Percentiles rank a stretch among this genome's conserved stretches.
phyloP scores from a whole-genome alignment of 2,329 filamentous ascomycete species.

The Lachnellula occidentalis region DNA sequence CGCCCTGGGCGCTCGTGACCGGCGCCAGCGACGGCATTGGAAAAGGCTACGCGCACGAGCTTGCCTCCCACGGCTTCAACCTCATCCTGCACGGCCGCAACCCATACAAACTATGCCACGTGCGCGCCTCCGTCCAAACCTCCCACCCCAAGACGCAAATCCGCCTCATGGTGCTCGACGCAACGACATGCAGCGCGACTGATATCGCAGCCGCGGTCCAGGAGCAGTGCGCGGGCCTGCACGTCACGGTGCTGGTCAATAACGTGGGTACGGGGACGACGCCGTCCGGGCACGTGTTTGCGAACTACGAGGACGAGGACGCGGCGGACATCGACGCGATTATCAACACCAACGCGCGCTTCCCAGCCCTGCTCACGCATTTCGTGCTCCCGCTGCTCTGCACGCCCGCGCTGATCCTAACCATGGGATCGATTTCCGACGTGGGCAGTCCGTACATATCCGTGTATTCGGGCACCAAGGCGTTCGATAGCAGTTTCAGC shows the following conservation, averaged over 20 bases:
- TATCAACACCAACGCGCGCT: slow-evolving; percentile 44
- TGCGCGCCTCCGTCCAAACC: neutral
- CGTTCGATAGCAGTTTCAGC: slow-evolving; percentile 39
- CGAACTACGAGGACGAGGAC: slow-evolving; percentile 33
- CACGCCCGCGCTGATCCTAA: slow-evolving; percentile 44
- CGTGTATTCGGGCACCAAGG: slow-evolving; percentile 43
- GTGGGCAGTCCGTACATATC: slow-evolving; percentile 42
- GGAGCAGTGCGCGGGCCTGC: neutral
- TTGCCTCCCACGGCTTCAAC: slow-evolving; percentile 87
- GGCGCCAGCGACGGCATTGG: slow-evolving; percentile 95
- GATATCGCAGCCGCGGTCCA: neutral
- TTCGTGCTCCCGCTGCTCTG: slow-evolving; percentile 42
- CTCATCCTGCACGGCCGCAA: slow-evolving; percentile 87
- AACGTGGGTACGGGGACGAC: slow-evolving; percentile 43
- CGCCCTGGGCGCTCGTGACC: slow-evolving; percentile 77
- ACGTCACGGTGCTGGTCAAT: slow-evolving; percentile 50
- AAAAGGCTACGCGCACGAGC: slow-evolving; percentile 85
- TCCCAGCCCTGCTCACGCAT: slow-evolving; percentile 44
- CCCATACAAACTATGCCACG: neutral
- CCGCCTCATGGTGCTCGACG: neutral
- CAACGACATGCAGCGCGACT: neutral
- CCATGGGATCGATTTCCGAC: slow-evolving; percentile 43
- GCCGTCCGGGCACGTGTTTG: slow-evolving; percentile 29
- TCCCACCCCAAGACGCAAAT: neutral
- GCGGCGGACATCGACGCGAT: slow-evolving; percentile 36